Base-by-base conservation (phyloP, 805 yeast genomes). In the Danielozyma ontarioensis region DNA sequence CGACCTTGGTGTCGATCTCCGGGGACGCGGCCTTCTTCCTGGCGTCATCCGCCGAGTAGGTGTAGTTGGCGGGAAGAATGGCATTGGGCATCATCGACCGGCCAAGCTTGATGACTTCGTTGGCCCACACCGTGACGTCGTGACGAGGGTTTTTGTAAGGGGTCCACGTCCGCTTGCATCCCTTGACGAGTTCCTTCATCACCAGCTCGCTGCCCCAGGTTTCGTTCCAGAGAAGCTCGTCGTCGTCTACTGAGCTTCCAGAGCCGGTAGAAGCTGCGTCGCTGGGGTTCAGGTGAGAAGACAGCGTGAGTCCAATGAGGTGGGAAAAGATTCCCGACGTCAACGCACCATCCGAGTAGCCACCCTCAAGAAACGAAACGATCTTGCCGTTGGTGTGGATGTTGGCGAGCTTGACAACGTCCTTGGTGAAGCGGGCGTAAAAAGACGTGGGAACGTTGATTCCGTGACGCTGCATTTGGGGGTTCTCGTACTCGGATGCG, bases 381-480 rank as follows among this genome's bases (percentile, higher is more conserved):
- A 84, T 62, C 37, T 74, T 75, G 8, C 89, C 83, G 8, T 68
- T 57, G 4, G 80, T 60, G 46, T 74, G 82, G 30, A 72, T 64
- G 36, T 80, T 72, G 4, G 93, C 84, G 29, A 85, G 57, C 34
- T 70, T 72, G n/a, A 78, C 76, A 1, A 83, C 79, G 53, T 85
- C 95, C 24, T 69, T 67, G 4, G 94, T 80, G 49, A 85, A 84
- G 27, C 68, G 69, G 13, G 83, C 71, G 52, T 80, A 85, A 49
- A 86, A 85, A 13, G 80, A 73, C 0, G 94, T 83, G 3, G 95
- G 95, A 8, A 85, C 87, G 46, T 80, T 78, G 17, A 82, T 85
- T 0, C 77, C 76, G 53, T 86, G 95, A 34, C 95, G 65, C 56
- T 85, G 95, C 95, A 85, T 86, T 31, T 80, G 74, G n/a, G 76